These are phyloP conservation scores for Lanmaoa pseudosensibilis DNA, from an alignment of 768 basidiomycete genomes.

Conservation along the genomic window DNA sequence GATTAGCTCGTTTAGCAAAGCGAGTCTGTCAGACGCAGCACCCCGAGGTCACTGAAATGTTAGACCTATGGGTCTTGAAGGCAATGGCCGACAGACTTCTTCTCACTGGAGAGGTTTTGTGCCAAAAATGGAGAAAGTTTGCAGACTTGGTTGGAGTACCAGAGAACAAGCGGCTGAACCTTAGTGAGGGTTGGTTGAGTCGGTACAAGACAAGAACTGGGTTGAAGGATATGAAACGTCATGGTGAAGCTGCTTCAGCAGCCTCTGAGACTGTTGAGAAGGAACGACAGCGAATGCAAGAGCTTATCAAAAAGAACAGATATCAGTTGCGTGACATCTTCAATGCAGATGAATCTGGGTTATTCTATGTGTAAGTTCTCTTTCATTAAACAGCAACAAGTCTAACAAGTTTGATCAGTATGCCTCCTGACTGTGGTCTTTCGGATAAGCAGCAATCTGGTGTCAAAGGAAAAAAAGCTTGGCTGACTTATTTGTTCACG, in stretches of 20 bases:
- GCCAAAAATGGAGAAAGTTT: slow-evolving; percentile 7
- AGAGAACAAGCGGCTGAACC: slow-evolving; percentile 30
- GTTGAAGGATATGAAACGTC: neutral
- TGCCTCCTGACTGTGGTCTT: too few relatives aligned
- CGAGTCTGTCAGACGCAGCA: neutral
- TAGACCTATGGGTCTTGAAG: too few relatives aligned
- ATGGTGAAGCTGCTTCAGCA: neutral
- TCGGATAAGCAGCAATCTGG: too few relatives aligned
- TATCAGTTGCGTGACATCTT: too few relatives aligned
- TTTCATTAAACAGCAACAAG: too few relatives aligned
- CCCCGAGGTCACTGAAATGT: neutral
- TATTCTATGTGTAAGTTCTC: too few relatives aligned
- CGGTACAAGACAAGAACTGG: neutral
- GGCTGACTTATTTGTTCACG: too few relatives aligned
- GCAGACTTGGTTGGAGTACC: slow-evolving; percentile 27
- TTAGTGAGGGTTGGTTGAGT: slow-evolving; percentile 36
- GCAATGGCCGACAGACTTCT: too few relatives aligned
- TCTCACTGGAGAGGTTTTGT: neutral
- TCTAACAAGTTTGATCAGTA: slow-evolving; percentile 21
- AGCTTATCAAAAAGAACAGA: too few relatives aligned
- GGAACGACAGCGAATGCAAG: neutral
- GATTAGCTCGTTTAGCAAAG: neutral
- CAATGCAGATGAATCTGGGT: too few relatives aligned
- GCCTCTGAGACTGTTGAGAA: fast-evolving
- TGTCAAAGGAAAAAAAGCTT: too few relatives aligned